Conservation (phyloP, 2,329 filamentous ascomycete species). For the Mariannaea elegans region DNA sequence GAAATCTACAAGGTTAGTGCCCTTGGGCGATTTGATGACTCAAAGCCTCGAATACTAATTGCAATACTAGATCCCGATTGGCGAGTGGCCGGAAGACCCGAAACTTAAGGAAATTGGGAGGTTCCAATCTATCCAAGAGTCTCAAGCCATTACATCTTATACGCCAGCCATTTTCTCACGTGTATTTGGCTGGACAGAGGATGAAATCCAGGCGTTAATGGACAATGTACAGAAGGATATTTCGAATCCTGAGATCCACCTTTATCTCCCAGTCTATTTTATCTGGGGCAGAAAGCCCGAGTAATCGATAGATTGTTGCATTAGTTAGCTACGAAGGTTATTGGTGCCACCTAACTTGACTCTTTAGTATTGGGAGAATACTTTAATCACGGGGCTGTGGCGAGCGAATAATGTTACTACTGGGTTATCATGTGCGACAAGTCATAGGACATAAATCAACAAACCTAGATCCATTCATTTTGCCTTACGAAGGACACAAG, state of each 20-base stretch:
- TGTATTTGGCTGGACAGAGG: conserved; percentile 31
- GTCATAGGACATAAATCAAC: no score
- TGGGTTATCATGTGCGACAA: background rate
- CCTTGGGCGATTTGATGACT: background rate
- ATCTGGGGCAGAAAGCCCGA: conserved; percentile 31
- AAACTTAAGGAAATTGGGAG: conserved; percentile 29
- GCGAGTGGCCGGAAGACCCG: conserved; percentile 21
- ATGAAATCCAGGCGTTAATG: conserved; percentile 32
- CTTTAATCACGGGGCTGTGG: no score
- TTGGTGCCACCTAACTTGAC: no score
- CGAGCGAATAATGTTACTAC: background rate
- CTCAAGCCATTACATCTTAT: conserved; percentile 27
- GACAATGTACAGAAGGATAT: conserved; percentile 33
- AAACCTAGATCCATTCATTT: no score
- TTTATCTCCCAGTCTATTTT: conserved; percentile 30
- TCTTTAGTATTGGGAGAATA: no score
- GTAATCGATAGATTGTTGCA: no score
- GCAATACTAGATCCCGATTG: conserved; percentile 17
- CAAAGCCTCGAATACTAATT: background rate
- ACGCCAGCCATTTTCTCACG: conserved; percentile 29
- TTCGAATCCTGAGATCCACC: conserved; percentile 25
- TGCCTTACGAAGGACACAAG: no score
- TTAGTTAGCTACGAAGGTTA: no score
- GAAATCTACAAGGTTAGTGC: conserved; percentile 8
- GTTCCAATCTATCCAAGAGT: conserved; percentile 25